phyloP scores from a whole-genome alignment of 2,329 filamentous ascomycete species.

The Nigrograna mackinnonii region DNA sequence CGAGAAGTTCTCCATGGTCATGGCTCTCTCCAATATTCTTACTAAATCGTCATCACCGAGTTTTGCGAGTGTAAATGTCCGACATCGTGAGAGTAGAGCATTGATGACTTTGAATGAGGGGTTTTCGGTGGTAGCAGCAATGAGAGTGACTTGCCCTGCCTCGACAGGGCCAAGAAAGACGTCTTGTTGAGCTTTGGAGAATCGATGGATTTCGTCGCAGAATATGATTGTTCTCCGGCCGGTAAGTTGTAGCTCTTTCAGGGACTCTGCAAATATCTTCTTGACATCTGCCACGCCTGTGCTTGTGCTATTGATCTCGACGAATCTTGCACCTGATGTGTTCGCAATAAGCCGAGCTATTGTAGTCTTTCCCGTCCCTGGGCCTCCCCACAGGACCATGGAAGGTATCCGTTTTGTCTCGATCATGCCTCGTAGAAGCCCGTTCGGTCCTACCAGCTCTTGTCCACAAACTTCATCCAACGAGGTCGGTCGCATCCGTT shows the following conservation, averaged over 20 bases:
- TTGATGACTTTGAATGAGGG: slow-evolving; percentile 91
- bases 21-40: slow-evolving; percentile 75
- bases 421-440: slow-evolving; percentile 85
- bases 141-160: slow-evolving; percentile 84
- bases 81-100: slow-evolving; percentile 84
- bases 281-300: slow-evolving; percentile 89
- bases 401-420: slow-evolving; percentile 84
- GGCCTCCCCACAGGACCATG: slow-evolving; percentile 90
- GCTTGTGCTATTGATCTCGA: slow-evolving; percentile 94
- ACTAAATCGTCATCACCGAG: slow-evolving; percentile 73
- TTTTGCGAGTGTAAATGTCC: slow-evolving; percentile 84
- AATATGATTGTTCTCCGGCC: slow-evolving; percentile 95
- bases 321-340: slow-evolving; percentile 80
- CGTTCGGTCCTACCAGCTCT: slow-evolving; percentile 81
- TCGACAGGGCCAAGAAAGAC: slow-evolving; percentile 93
- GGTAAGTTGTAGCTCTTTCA: slow-evolving; percentile 76
- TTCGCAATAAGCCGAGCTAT: slow-evolving; percentile 90
- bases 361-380: slow-evolving; percentile 85
- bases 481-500: slow-evolving; percentile 85
- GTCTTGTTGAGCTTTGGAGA: slow-evolving; percentile 91
- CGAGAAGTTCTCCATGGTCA: slow-evolving; percentile 60
- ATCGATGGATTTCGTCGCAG: slow-evolving; percentile 94
- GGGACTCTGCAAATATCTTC: slow-evolving; percentile 85
- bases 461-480: slow-evolving; percentile 90
- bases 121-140: slow-evolving; percentile 96